These are phyloP conservation scores for Pisolithus tinctorius DNA, from an alignment of 768 basidiomycete species.

Conservation along the genomic window DNA sequence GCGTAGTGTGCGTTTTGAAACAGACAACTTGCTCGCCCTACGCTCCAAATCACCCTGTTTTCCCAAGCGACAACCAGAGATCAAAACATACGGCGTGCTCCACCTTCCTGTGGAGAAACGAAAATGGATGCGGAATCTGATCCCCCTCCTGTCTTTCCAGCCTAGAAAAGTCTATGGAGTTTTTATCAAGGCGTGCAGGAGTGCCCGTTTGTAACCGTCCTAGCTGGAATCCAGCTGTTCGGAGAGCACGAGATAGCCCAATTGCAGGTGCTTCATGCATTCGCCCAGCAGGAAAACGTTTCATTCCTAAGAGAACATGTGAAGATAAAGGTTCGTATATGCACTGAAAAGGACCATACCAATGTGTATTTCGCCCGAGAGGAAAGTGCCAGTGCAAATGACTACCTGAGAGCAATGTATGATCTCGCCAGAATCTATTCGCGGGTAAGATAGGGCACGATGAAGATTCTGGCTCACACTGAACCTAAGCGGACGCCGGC, in stretches of 20 bases:
- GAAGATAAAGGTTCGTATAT: neutral
- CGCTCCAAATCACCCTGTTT: neutral
- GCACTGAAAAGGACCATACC: constrained; percentile 36
- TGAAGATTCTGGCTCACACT: constrained; percentile 1
- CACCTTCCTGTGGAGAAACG: constrained; percentile 61
- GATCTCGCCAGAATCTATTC: constrained; percentile 62
- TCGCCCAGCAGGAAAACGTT: constrained; percentile 72
- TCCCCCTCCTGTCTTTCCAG: constrained; percentile 68
- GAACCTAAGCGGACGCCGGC: constrained; percentile 64
- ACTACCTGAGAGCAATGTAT: constrained; percentile 78
- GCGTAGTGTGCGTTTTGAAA: constrained; percentile 67
- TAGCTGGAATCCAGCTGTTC: constrained; percentile 70
- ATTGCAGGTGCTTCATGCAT: constrained; percentile 64
- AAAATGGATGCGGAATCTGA: constrained; percentile 59
- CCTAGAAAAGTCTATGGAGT: constrained; percentile 61
- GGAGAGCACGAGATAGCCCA: constrained; percentile 72
- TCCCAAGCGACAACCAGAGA: neutral
- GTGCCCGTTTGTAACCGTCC: constrained; percentile 84
- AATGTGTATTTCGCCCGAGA: constrained; percentile 88
- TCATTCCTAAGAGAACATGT: constrained; percentile 42
- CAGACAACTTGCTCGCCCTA: constrained; percentile 72
- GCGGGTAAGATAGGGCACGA: neutral
- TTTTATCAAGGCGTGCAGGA: constrained; percentile 68
- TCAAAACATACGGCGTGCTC: constrained; percentile 54
- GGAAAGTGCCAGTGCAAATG: constrained; percentile 87